Conservation (phyloP, 73 alveolate genomes). For the Paramecium sexaurelia region DNA sequence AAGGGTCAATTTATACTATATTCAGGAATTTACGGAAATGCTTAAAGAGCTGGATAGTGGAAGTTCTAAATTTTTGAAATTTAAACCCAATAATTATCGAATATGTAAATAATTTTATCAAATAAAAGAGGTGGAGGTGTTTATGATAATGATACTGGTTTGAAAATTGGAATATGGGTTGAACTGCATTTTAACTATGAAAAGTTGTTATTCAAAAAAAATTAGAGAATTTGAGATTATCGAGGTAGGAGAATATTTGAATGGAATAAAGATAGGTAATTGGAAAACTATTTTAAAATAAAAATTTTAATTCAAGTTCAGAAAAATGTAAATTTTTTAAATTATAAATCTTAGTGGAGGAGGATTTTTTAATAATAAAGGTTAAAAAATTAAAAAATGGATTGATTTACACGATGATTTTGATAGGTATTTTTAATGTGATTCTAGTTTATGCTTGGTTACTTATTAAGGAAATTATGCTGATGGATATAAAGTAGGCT, state of each 20-base stretch:
- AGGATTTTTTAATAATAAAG: background rate
- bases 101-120: background rate
- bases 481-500: no score
- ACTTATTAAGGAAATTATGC: no score
- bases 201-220: background rate
- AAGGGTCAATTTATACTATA: background rate
- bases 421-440: background rate
- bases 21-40: background rate
- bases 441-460: no score
- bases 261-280: background rate
- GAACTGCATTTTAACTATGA: background rate
- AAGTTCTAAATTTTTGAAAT: background rate
- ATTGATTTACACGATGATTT: background rate
- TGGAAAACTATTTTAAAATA: background rate
- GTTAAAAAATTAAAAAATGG: background rate
- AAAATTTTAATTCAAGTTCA: background rate
- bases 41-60: background rate
- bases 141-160: background rate
- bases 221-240: background rate
- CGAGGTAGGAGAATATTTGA: background rate
- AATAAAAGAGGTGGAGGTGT: background rate
- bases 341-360: background rate
- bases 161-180: background rate
- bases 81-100: no score
- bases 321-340: background rate